A percentile compares a stretch with the other conserved stretches of the same genome.
Evolutionary conservation across 2,329 filamentous ascomycete genomes (phyloP).

Genomic region (Phialophora expanda): DNA sequence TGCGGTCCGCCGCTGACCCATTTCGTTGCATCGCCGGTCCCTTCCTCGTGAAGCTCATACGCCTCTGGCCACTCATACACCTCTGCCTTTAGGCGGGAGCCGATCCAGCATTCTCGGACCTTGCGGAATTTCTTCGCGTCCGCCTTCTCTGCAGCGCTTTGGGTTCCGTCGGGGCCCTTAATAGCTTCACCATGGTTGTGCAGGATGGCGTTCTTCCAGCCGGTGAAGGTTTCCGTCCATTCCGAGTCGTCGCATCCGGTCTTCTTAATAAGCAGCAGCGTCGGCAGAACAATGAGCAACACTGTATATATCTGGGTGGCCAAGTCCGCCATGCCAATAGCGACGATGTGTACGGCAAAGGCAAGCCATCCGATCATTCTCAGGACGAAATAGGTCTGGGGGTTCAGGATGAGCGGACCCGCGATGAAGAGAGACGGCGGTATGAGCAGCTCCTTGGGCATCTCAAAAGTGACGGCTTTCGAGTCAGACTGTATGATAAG

Average conservation of each 20-base stretch:
- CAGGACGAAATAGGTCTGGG: constrained; percentile 24
- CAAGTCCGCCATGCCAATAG: constrained; percentile 33
- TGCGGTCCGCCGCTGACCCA: constrained; percentile 12
- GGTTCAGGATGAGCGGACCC: constrained; percentile 22
- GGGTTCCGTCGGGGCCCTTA: not conserved
- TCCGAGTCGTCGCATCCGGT: constrained; percentile 34
- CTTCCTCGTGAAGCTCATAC: constrained; percentile 25
- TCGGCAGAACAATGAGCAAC: constrained; percentile 31
- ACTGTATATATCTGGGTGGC: constrained; percentile 33
- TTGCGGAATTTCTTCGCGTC: constrained; percentile 11
- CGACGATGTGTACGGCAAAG: constrained; percentile 34
- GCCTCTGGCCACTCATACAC: constrained; percentile 33
- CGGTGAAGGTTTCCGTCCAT: constrained; percentile 22
- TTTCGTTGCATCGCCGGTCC: not conserved
- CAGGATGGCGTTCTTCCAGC: constrained; percentile 14
- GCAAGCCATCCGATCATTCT: constrained; percentile 32
- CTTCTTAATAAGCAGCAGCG: constrained; percentile 26
- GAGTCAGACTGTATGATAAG: constrained; percentile 32
- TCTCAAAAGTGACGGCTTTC: constrained; percentile 32
- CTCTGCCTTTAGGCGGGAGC: constrained; percentile 31
- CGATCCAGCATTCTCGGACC: constrained; percentile 28
- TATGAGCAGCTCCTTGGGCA: constrained; percentile 30
- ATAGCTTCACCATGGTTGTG: not conserved
- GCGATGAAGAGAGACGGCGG: constrained; percentile 30
- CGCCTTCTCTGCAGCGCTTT: constrained; percentile 8